A percentile compares a stretch with the other conserved stretches of the same genome.
Evolutionary conservation across 345 rosid genomes (phyloP).

Genomic region (Lepidium sativum): DNA sequence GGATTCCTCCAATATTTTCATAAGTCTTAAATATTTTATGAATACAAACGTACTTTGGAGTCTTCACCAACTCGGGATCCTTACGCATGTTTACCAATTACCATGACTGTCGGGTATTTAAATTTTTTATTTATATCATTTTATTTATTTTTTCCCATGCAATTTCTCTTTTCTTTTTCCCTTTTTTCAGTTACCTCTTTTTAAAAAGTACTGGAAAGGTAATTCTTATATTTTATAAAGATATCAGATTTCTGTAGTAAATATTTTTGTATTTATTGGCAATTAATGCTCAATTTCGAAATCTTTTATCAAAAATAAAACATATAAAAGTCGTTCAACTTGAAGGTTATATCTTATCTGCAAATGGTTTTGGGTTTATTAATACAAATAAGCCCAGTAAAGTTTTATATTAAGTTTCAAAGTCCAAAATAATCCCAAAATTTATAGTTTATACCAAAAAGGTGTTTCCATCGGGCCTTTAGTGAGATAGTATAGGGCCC

Average conservation of each 20-base stretch:
- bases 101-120: not conserved
- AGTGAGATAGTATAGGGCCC: not conserved
- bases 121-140: not conserved
- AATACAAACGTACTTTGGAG: conserved; percentile 17
- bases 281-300: not conserved
- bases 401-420: not conserved
- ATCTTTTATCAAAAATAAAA: not conserved
- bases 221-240: not conserved
- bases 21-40: not conserved
- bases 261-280: not conserved
- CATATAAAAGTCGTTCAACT: not conserved
- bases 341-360: not conserved
- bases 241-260: not conserved
- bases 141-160: not conserved
- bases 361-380: not conserved
- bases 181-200: not conserved
- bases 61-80: conserved; percentile 28
- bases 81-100: conserved; percentile 22
- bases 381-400: not conserved
- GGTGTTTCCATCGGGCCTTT: not conserved
- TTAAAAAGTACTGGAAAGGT: not conserved
- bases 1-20: not conserved
- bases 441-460: not conserved
- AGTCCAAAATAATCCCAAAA: not conserved
- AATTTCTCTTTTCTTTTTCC: not conserved